Percentiles rank a stretch among this genome's conserved stretches.
Evolutionary conservation across 768 basidiomycete species (phyloP).

Genomic region (Cubamyces sp.): DNA sequence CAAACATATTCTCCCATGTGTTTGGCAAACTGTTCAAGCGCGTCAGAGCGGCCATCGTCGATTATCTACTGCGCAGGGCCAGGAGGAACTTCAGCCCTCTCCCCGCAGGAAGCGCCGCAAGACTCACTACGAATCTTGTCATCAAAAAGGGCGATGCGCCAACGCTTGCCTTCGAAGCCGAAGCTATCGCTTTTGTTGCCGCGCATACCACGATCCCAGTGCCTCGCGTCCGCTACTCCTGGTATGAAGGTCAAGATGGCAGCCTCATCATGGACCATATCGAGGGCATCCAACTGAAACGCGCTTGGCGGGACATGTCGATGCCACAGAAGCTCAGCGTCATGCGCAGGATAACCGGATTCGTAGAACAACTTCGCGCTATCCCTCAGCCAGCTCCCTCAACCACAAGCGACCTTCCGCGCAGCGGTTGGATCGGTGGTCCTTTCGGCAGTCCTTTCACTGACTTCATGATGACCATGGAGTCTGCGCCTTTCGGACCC

Average conservation of each 20-base stretch:
- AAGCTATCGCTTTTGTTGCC: conserved; percentile 18
- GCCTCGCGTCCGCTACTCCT: conserved; percentile 9
- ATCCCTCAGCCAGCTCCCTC: conserved; percentile 2
- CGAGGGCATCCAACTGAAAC: conserved; percentile 5
- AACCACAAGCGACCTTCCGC: not conserved
- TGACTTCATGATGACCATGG: not conserved
- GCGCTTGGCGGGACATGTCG: conserved; percentile 12
- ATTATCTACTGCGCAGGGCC: no score
- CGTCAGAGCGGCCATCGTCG: no score
- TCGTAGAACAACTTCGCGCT: conserved; percentile 12
- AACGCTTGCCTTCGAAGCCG: conserved; percentile 3
- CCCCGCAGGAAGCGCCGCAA: no score
- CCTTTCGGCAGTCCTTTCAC: not conserved
- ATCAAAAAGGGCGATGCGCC: not conserved
- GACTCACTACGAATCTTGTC: not conserved
- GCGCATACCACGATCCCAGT: conserved; percentile 22
- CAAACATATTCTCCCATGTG: no score
- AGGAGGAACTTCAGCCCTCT: no score
- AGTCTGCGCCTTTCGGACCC: not conserved
- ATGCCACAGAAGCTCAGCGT: conserved; percentile 1
- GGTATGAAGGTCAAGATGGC: not conserved
- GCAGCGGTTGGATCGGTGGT: conserved; percentile 2
- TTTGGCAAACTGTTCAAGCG: no score
- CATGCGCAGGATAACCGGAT: not conserved
- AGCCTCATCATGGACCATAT: conserved; percentile 15